Conservation (phyloP, 2,329 filamentous ascomycete genomes). For the Leptosphaerulina australis region DNA sequence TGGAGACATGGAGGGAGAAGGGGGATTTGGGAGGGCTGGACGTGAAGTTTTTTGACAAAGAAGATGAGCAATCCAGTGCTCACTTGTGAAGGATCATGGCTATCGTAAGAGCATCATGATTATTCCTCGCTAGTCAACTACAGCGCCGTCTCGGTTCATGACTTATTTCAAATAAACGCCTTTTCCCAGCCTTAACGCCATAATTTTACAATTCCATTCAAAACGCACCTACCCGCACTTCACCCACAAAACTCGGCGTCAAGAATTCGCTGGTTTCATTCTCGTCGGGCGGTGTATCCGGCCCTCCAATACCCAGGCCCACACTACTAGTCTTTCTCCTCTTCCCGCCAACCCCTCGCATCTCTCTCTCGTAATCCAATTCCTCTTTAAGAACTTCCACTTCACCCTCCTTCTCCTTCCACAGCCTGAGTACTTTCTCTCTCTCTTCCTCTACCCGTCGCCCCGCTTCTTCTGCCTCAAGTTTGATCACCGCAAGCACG, state of each 20-base stretch:
- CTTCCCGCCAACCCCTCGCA: conserved; percentile 14
- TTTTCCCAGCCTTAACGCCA: neutral
- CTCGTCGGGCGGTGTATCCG: conserved; percentile 35
- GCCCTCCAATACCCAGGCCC: conserved; percentile 16
- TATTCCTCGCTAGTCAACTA: no score
- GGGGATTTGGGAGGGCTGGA: conserved; percentile 43
- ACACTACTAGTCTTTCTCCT: conserved; percentile 28
- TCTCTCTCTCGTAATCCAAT: conserved; percentile 19
- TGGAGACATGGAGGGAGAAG: conserved; percentile 42
- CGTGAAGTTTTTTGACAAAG: conserved; percentile 10
- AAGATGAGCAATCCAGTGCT: neutral
- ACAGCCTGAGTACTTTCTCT: conserved; percentile 28
- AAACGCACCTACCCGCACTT: conserved; percentile 24
- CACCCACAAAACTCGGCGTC: conserved; percentile 30
- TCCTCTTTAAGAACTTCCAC: conserved; percentile 25
- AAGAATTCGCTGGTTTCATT: conserved; percentile 18
- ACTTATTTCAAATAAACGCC: neutral
- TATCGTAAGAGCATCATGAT: neutral
- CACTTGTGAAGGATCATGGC: neutral
- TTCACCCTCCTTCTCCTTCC: conserved; percentile 34
- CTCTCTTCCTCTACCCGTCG: conserved; percentile 27
- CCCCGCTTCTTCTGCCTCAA: conserved; percentile 27
- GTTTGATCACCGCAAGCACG: conserved; percentile 41
- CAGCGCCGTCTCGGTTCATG: no score
- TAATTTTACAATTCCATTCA: neutral